phyloP scores from a whole-genome alignment of 1,284 basidiomycete genomes.

The Jaminaea rosea region DNA sequence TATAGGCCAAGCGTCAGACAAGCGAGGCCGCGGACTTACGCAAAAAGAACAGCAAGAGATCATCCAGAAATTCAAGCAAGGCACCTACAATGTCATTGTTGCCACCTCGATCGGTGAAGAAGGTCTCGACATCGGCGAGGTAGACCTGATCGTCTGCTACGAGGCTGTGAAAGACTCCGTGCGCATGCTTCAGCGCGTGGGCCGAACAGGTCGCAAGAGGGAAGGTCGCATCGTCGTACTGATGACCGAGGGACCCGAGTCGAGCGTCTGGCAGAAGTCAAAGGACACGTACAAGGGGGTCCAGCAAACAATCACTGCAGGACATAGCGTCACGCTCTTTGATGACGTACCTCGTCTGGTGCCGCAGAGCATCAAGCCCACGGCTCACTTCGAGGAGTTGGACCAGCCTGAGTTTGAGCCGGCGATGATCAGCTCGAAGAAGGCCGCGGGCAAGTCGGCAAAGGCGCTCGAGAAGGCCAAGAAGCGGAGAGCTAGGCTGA shows the following conservation, averaged over 20 bases:
- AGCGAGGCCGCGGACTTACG: constrained; percentile 73
- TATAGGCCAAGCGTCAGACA: constrained; percentile 79
- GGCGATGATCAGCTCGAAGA: constrained; percentile 17
- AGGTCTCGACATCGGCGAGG: constrained; percentile 96
- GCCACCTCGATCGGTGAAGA: constrained; percentile 97
- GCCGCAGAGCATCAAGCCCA: constrained; percentile 66
- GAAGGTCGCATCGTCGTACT: constrained; percentile 83
- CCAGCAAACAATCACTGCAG: constrained; percentile 76
- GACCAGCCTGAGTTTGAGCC: constrained; percentile 47
- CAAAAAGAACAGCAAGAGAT: constrained; percentile 86
- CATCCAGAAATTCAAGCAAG: constrained; percentile 75
- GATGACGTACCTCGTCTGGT: constrained; percentile 79
- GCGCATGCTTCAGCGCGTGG: constrained; percentile 92
- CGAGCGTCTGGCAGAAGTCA: constrained; percentile 81
- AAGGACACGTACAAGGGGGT: constrained; percentile 79
- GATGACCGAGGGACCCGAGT: constrained; percentile 84
- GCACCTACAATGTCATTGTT: constrained; percentile 83
- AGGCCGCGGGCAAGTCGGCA: constrained; percentile 3
- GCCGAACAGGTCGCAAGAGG: constrained; percentile 87
- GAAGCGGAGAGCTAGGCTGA: constrained; percentile 17
- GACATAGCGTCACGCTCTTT: constrained; percentile 80
- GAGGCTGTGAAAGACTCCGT: constrained; percentile 94
- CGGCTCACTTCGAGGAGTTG: constrained; percentile 69
- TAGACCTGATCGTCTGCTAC: constrained; percentile 95
- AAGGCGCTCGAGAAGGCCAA: constrained; percentile 6